A percentile compares a stretch with the other conserved stretches of the same genome.
Evolutionary conservation across 169 alveolate genomes (phyloP).

Genomic region (Eimeria zaria): DNA sequence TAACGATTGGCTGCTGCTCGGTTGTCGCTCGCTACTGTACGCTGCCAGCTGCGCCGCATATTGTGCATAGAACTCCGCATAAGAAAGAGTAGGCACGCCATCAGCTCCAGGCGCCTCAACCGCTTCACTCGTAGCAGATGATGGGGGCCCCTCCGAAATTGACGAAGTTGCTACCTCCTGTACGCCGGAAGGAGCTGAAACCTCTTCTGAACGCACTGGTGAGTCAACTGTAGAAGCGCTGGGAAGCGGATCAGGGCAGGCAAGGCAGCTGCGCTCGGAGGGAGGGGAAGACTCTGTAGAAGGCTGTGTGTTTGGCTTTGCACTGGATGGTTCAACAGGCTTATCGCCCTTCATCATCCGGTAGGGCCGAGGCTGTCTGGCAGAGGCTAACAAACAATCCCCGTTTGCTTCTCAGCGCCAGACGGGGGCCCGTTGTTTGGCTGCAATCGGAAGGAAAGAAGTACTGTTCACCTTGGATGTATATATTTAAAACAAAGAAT

Average conservation of each 20-base stretch:
- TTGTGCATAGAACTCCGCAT: conserved; percentile 2
- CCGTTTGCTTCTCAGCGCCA: background rate
- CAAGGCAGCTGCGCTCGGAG: background rate
- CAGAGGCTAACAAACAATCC: background rate
- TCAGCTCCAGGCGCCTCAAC: background rate
- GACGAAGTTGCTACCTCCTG: background rate
- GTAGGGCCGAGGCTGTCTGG: background rate
- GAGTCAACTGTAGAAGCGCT: conserved; percentile 19
- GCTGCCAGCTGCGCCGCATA: conserved; percentile 27
- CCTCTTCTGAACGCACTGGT: background rate
- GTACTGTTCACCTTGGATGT: background rate
- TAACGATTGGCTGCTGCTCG: background rate
- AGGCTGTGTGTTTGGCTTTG: background rate
- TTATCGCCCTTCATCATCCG: background rate
- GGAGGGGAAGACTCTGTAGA: background rate
- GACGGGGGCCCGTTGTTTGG: background rate
- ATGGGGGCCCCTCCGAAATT: background rate
- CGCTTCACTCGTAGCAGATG: background rate
- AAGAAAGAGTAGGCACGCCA: background rate
- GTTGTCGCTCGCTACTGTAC: background rate
- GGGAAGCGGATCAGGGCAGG: background rate
- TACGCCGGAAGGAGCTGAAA: background rate
- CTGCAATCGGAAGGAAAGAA: background rate
- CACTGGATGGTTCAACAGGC: background rate
- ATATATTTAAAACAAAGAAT: background rate